Conservation (phyloP, 2,329 filamentous ascomycete species). For the Curvularia lunata region DNA sequence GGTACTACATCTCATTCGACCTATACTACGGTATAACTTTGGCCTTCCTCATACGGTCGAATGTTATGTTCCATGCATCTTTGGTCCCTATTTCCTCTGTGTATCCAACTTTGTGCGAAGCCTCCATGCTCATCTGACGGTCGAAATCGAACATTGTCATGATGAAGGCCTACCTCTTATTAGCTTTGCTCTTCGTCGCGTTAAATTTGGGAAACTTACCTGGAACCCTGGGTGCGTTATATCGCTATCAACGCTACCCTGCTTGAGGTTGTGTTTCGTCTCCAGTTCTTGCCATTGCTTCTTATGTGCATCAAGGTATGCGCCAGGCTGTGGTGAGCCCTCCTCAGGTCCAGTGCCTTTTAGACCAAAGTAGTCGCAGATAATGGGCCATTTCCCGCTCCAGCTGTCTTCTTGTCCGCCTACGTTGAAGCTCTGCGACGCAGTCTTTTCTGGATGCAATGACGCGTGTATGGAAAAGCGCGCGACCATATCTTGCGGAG, state of each 20-base stretch:
- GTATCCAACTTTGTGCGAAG: constrained; percentile 50
- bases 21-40: constrained; percentile 47
- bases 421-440: constrained; percentile 52
- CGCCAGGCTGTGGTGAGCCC: constrained; percentile 37
- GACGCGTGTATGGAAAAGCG: constrained; percentile 53
- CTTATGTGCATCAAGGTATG: constrained; percentile 37
- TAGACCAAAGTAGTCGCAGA: constrained; percentile 56
- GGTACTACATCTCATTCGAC: neutral
- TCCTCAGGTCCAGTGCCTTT: constrained; percentile 48
- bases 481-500: constrained; percentile 52
- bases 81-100: constrained; percentile 48
- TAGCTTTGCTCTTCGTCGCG: neutral
- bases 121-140: constrained; percentile 54
- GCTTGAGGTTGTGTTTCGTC: constrained; percentile 36
- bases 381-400: constrained; percentile 55
- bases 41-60: constrained; percentile 52
- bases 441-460: constrained; percentile 50
- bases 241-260: constrained; percentile 55
- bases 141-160: constrained; percentile 56
- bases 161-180: constrained; percentile 35
- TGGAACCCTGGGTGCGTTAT: constrained; percentile 47
- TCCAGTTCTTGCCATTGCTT: constrained; percentile 40
- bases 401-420: constrained; percentile 52
- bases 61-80: constrained; percentile 53
- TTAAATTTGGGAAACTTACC: constrained; percentile 19